Conservation (phyloP, 495 filamentous ascomycete species). For the Aspergillus diversus region DNA sequence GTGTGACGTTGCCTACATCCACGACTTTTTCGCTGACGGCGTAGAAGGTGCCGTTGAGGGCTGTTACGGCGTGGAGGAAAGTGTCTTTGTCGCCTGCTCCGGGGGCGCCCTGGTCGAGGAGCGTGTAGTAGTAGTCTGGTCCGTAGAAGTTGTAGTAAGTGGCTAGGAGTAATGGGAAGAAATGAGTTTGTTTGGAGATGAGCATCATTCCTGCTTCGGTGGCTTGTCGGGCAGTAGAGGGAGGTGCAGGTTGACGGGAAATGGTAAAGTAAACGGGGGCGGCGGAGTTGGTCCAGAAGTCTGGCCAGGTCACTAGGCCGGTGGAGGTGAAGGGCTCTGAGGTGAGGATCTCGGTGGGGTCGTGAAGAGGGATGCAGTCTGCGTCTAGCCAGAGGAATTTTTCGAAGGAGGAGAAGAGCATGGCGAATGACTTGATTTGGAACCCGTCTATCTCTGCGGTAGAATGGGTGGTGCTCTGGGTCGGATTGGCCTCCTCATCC, state of each 20-base stretch:
- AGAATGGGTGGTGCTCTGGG: neutral
- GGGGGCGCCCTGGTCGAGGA: slow-evolving; percentile 52
- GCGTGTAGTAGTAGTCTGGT: slow-evolving; percentile 51
- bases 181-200: slow-evolving; percentile 51
- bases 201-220: slow-evolving; percentile 56
- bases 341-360: slow-evolving; percentile 44
- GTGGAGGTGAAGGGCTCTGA: slow-evolving; percentile 45
- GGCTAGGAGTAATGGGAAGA: slow-evolving; percentile 48
- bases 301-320: slow-evolving; percentile 57
- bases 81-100: slow-evolving; percentile 63
- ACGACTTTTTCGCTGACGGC: slow-evolving; percentile 39
- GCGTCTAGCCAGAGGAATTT: slow-evolving; percentile 57
- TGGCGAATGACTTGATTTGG: slow-evolving; percentile 55
- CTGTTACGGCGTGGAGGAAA: slow-evolving; percentile 53
- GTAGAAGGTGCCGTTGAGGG: slow-evolving; percentile 43
- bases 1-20: slow-evolving; percentile 19
- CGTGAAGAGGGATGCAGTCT: slow-evolving; percentile 48
- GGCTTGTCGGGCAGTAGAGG: slow-evolving; percentile 30
- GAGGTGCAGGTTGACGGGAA: slow-evolving; percentile 38
- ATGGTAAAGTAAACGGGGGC: slow-evolving; percentile 52
- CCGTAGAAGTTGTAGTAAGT: slow-evolving; percentile 62
- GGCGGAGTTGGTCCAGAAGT: slow-evolving; percentile 53
- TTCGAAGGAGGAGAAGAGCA: slow-evolving; percentile 56
- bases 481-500: neutral
- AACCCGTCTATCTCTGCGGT: slow-evolving; percentile 31